Conservation (phyloP, 2,329 filamentous ascomycete genomes). For the Phaeosphaeriaceae sp. region DNA sequence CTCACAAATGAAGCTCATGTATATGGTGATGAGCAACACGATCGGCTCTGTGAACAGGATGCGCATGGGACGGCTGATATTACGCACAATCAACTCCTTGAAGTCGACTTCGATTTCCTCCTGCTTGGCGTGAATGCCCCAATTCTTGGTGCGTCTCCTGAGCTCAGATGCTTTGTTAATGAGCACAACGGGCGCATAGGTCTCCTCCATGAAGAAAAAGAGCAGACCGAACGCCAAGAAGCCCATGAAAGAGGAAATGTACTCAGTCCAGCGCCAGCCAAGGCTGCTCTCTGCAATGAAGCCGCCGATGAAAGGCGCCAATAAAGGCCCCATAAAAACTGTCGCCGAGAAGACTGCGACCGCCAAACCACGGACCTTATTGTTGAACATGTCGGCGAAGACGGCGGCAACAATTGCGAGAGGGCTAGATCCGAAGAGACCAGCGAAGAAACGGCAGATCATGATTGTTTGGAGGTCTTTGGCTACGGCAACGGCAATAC, state of each 20-base stretch:
- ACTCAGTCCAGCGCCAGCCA: conserved; percentile 64
- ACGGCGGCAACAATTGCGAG: conserved; percentile 61
- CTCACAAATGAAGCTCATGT: conserved; percentile 52
- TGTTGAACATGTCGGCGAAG: conserved; percentile 65
- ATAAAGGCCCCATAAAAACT: conserved; percentile 58
- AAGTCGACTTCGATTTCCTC: conserved; percentile 63
- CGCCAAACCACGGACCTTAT: conserved; percentile 48
- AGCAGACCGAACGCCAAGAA: conserved; percentile 57
- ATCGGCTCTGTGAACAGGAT: conserved; percentile 60
- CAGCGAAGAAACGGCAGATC: conserved; percentile 61
- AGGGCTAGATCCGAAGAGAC: conserved; percentile 62
- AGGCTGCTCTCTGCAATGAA: conserved; percentile 58
- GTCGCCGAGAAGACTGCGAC: conserved; percentile 61
- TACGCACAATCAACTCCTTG: conserved; percentile 58
- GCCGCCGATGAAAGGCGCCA: conserved; percentile 62
- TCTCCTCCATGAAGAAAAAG: conserved; percentile 63
- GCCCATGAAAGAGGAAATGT: conserved; percentile 65
- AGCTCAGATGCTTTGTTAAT: conserved; percentile 63
- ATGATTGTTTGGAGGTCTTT: conserved; percentile 63
- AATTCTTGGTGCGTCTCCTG: conserved; percentile 63
- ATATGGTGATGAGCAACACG: conserved; percentile 56
- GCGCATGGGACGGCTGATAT: conserved; percentile 59
- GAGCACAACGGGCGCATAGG: conserved; percentile 65
- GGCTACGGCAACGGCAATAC: conserved; percentile 56
- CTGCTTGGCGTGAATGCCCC: conserved; percentile 67